phyloP scores from a whole-genome alignment of 768 basidiomycete genomes.

The Fistulinella prunicolor region DNA sequence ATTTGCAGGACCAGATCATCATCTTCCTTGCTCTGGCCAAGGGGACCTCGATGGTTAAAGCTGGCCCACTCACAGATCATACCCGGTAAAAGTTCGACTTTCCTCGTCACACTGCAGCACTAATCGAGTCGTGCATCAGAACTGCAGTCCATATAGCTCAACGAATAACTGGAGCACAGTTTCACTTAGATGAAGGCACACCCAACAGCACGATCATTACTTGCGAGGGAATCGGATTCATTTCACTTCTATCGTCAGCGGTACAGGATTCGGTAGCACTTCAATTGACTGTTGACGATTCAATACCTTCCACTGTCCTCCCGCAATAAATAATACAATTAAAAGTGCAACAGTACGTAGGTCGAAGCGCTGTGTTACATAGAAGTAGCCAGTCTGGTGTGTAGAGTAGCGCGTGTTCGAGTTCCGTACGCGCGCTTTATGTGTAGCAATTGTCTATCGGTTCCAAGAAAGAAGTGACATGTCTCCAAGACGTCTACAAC shows the following conservation, averaged over 20 bases:
- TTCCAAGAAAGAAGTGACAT: constrained; percentile 90
- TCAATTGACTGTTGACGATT: background rate
- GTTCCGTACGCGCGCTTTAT: background rate
- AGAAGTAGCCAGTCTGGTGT: constrained; percentile 13
- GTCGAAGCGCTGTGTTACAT: constrained; percentile 22
- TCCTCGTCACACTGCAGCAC: background rate
- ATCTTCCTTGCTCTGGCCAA: constrained; percentile 73
- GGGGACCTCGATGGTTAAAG: constrained; percentile 56
- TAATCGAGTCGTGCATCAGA: constrained; percentile 23
- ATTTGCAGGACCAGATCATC: constrained; percentile 73
- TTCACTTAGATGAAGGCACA: constrained; percentile 47
- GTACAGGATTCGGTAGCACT: background rate
- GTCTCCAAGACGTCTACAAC: constrained; percentile 71
- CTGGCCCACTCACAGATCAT: constrained; percentile 61
- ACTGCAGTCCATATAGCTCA: constrained; percentile 75
- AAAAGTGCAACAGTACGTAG: constrained; percentile 12
- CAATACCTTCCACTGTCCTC: constrained; percentile 1
- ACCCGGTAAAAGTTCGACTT: constrained; percentile 47
- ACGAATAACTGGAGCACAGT: constrained; percentile 64
- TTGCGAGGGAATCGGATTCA: constrained; percentile 65
- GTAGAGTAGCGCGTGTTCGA: constrained; percentile 16
- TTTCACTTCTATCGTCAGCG: constrained; percentile 15
- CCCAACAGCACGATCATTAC: constrained; percentile 44
- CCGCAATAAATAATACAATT: constrained; percentile 23
- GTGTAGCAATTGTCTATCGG: constrained; percentile 33